Percentiles rank a stretch among this genome's conserved stretches.
Conservation (phyloP, 371 early-diverging fungal genomes). For the Blakeslea trispora region DNA sequence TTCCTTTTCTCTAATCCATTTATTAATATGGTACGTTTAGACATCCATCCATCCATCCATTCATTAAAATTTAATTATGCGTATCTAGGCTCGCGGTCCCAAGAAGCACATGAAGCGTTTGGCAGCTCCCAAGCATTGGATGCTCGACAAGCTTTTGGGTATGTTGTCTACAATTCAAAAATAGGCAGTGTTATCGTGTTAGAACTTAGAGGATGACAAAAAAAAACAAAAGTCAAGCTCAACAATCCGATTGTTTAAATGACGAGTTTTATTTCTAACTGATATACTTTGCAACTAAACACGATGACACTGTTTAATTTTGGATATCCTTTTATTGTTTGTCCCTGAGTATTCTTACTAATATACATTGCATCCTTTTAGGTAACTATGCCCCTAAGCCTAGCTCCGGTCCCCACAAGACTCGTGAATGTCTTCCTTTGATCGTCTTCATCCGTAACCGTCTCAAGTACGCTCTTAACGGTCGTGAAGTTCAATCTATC, state of each 20-base stretch:
- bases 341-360: background rate
- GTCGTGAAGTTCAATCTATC: slow-evolving; percentile 96
- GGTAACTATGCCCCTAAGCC: slow-evolving; percentile 94
- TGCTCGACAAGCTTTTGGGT: slow-evolving; percentile 97
- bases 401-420: slow-evolving; percentile 99
- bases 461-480: slow-evolving; percentile 98
- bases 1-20: slow-evolving; percentile 21
- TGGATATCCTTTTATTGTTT: background rate
- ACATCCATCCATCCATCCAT: slow-evolving; percentile 24
- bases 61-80: background rate
- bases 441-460: slow-evolving; percentile 98
- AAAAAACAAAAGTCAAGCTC: slow-evolving; percentile 49
- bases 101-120: slow-evolving; percentile 99
- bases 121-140: slow-evolving; percentile 99
- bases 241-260: slow-evolving; percentile 41
- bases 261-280: slow-evolving; percentile 34
- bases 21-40: slow-evolving; percentile 25
- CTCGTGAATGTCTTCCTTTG: slow-evolving; percentile 54
- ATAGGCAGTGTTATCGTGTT: too few relatives aligned
- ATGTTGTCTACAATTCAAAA: slow-evolving; percentile 12
- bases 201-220: slow-evolving; percentile 38
- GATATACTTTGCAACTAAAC: slow-evolving; percentile 7
- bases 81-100: slow-evolving; percentile 99
- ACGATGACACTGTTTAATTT: background rate
- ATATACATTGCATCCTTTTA: slow-evolving; percentile 4